A percentile compares a stretch with the other conserved stretches of the same genome.
Evolutionary conservation across 2,329 filamentous ascomycete species (phyloP).

Genomic region (Cladosporium oxysporum): DNA sequence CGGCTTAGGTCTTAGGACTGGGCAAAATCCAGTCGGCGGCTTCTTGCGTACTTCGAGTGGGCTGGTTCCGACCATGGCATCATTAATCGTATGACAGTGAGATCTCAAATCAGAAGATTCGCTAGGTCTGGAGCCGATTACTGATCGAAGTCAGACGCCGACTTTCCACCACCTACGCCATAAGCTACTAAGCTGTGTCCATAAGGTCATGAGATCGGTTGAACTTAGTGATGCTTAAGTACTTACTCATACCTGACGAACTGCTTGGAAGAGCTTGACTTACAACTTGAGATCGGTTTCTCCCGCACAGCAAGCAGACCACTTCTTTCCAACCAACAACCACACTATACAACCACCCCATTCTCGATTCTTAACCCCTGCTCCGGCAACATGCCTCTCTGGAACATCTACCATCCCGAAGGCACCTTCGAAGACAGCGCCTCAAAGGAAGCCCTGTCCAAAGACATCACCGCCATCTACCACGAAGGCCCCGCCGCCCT

Average conservation of each 20-base stretch:
- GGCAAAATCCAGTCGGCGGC: not conserved
- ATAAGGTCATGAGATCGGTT: not conserved
- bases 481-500: slow-evolving; percentile 31
- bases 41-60: not conserved
- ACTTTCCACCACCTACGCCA: not conserved
- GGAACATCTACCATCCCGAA: slow-evolving; percentile 45
- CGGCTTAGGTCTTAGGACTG: not conserved
- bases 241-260: not conserved
- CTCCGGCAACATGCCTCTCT: slow-evolving; percentile 45
- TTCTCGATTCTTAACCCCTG: not conserved
- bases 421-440: slow-evolving; percentile 36
- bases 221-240: not conserved
- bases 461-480: slow-evolving; percentile 47
- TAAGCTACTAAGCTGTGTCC: not conserved
- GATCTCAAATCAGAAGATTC: not conserved
- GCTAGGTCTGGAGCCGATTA: not conserved
- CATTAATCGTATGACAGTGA: not conserved
- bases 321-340: not conserved
- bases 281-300: not conserved
- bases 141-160: not conserved
- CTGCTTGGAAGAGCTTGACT: not conserved
- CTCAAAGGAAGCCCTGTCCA: slow-evolving; percentile 37
- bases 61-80: not conserved
- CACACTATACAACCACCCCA: not conserved
- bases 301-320: not conserved